These are phyloP conservation scores for Pseudogymnoascus sp. DNA, from an alignment of 2,329 filamentous ascomycete genomes.

Conservation along the genomic window DNA sequence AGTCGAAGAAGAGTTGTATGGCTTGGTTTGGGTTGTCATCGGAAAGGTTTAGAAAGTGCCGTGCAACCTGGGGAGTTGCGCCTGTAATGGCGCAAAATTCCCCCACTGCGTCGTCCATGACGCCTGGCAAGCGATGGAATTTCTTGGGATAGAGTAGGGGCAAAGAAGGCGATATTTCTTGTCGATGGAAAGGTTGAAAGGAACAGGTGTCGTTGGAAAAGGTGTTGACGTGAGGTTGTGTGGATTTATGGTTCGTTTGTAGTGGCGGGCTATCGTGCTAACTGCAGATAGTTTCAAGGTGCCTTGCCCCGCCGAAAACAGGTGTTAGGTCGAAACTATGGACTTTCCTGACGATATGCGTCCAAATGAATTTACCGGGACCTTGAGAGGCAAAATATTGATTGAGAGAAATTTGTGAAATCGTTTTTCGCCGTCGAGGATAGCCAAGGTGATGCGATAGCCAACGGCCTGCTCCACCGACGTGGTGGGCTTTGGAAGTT, in stretches of 20 bases:
- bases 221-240: not conserved
- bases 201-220: not conserved
- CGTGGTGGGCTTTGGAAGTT: constrained; percentile 3
- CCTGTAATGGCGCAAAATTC: constrained; percentile 79
- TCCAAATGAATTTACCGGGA: not conserved
- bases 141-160: not conserved
- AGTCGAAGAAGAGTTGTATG: constrained; percentile 84
- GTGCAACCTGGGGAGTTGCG: constrained; percentile 63
- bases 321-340: not conserved
- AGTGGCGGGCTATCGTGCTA: constrained; percentile 5
- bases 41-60: constrained; percentile 77
- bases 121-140: constrained; percentile 12
- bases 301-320: constrained; percentile 1
- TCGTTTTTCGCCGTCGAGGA: not conserved
- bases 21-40: constrained; percentile 78
- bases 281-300: not conserved
- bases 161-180: not conserved
- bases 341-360: not conserved
- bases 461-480: not conserved
- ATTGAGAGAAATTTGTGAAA: not conserved
- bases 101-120: constrained; percentile 63
- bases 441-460: not conserved
- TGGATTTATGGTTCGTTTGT: constrained; percentile 3
- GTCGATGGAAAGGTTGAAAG: not conserved
- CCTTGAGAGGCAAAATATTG: not conserved